Evolutionary conservation across 495 filamentous ascomycete genomes (phyloP), one percentile per base, ranked within the genome.

Genomic region (Penicillium chermesinum): DNA sequence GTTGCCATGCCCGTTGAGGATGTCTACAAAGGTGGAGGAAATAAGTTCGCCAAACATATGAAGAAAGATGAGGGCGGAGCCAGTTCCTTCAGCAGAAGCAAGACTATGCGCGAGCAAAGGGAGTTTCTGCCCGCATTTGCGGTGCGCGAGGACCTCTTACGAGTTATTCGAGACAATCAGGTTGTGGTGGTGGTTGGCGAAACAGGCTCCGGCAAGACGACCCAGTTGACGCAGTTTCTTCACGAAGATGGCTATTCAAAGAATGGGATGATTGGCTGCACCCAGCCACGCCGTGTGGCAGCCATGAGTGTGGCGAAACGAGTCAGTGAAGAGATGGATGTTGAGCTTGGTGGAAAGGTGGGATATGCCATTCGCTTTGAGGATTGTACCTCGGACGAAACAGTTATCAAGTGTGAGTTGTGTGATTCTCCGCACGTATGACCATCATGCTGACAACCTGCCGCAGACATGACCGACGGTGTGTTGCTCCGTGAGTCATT

Each of bases 331-430:
- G 94, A 99, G 69, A 99, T 99, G 94, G 89, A 95, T 56, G 89
- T 95, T n/a, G 85, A 85, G 41, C 77, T 99, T 12, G 94, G 94
- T 17, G 83, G 82, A 34, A 71, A 82, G 1, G 94, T 99, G 22
- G 94, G 94, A 38, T 99, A 97, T 70, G 91, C 94, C 2, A 99
- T 99, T 64, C 90, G 94, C 21, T 99, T 99, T 62, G 94, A 99
- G 61, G 94, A 99, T 68, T 96, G 91, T 65, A 99, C 94, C 2
- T 91, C 87, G 66, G 86, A 87, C 52, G 83, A 96, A 46, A 99
- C 94, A 1, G 74, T 83, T 49, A 97, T 99, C 66, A 99, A 99
- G 67, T 99, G 74, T 77, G 55, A 64, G 72, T 68, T 15, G n/a
- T 47, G 18, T 16, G 2, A 25, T 32, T 15, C 30, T n/a, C 33